Conservation (phyloP, 805 yeast genomes). For the Wickerhamiella siamensis region DNA sequence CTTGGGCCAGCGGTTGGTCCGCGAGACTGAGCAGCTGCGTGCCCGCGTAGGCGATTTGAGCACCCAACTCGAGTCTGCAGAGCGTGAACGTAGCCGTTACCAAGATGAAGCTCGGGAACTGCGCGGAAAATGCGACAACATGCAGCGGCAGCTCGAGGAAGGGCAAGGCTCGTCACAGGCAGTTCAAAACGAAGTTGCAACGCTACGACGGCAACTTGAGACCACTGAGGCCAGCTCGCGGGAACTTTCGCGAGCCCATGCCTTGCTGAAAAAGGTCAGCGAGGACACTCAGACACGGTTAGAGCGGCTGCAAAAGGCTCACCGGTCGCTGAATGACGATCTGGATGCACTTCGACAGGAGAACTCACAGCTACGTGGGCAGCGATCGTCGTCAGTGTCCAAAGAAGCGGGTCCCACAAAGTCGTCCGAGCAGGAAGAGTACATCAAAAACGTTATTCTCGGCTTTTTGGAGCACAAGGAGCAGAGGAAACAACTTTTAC, state of each 20-base stretch:
- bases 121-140: not conserved
- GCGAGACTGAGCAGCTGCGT: slow-evolving; percentile 52
- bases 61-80: slow-evolving; percentile 9
- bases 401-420: slow-evolving; percentile 5
- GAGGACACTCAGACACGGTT: slow-evolving; percentile 26
- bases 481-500: slow-evolving; percentile 72
- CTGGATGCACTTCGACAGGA: slow-evolving; percentile 21
- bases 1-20: slow-evolving; percentile 38
- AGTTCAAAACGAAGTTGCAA: not conserved
- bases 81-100: not conserved
- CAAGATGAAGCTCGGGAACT: slow-evolving; percentile 1
- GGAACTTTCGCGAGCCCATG: slow-evolving; percentile 9
- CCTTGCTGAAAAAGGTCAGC: slow-evolving; percentile 23
- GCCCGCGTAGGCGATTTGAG: slow-evolving; percentile 24
- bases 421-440: slow-evolving; percentile 40
- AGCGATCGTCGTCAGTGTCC: not conserved
- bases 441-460: slow-evolving; percentile 74
- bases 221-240: slow-evolving; percentile 1
- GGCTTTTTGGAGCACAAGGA: slow-evolving; percentile 88
- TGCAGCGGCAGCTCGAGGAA: not conserved
- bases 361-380: slow-evolving; percentile 6
- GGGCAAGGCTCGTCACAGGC: not conserved
- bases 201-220: not conserved
- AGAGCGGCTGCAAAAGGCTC: slow-evolving; percentile 25
- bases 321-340: slow-evolving; percentile 24